phyloP scores from a whole-genome alignment of 805 yeast genomes.

The Metschnikowia henanensis region DNA sequence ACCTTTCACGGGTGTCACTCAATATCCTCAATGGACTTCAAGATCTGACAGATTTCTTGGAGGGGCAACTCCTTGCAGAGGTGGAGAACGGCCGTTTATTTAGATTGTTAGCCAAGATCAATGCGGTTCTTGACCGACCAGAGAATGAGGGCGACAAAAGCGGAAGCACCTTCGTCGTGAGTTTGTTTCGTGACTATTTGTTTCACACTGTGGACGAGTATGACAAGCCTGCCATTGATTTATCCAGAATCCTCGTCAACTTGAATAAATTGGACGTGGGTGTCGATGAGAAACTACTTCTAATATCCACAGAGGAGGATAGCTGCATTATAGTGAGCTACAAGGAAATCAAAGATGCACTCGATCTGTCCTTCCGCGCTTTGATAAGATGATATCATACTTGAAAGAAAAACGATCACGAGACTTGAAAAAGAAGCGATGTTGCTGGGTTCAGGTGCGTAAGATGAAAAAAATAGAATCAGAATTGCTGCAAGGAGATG shows the following conservation, averaged over 20 bases:
- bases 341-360: slow-evolving; percentile 72
- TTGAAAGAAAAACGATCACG: background rate
- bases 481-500: too few relatives aligned
- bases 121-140: slow-evolving; percentile 74
- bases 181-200: slow-evolving; percentile 77
- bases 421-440: too few relatives aligned
- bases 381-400: slow-evolving; percentile 6
- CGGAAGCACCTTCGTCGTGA: slow-evolving; percentile 62
- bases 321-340: slow-evolving; percentile 83
- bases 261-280: slow-evolving; percentile 94
- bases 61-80: slow-evolving; percentile 64
- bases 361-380: slow-evolving; percentile 64
- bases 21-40: slow-evolving; percentile 50
- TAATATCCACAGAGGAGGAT: slow-evolving; percentile 83
- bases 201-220: slow-evolving; percentile 80
- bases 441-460: too few relatives aligned
- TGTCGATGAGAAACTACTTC: slow-evolving; percentile 73
- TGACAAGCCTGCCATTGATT: slow-evolving; percentile 77
- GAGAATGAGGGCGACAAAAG: slow-evolving; percentile 57
- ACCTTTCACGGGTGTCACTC: slow-evolving; percentile 39
- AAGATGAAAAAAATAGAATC: too few relatives aligned
- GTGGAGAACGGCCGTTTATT: slow-evolving; percentile 87
- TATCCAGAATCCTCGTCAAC: slow-evolving; percentile 75
- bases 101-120: slow-evolving; percentile 77
- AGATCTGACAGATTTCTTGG: slow-evolving; percentile 55